Percentiles rank a stretch among this genome's conserved stretches.
Evolutionary conservation across 75 land plant species (phyloP).

Genomic region (Chamaecyparis obtusa): DNA sequence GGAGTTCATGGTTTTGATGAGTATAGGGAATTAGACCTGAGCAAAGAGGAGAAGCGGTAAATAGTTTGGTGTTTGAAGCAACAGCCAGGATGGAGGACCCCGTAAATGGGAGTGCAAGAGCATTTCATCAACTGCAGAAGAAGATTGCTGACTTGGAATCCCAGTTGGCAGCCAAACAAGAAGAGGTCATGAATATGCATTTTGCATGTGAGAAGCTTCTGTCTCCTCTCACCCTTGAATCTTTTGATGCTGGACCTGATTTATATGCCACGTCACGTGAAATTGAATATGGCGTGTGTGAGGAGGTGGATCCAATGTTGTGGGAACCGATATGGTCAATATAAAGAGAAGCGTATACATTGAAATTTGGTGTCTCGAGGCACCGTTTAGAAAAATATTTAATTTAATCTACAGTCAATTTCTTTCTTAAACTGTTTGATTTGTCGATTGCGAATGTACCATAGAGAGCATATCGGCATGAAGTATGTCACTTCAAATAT

Average conservation of each 20-base stretch:
- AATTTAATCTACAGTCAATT: too few relatives aligned
- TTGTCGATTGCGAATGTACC: too few relatives aligned
- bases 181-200: too few relatives aligned
- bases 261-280: background rate
- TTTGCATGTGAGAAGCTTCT: background rate
- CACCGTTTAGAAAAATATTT: too few relatives aligned
- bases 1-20: background rate
- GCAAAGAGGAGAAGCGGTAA: slow-evolving; percentile 52
- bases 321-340: background rate
- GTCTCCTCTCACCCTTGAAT: background rate
- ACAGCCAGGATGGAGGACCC: slow-evolving; percentile 35
- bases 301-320: background rate
- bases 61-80: slow-evolving; percentile 28
- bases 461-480: too few relatives aligned
- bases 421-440: too few relatives aligned
- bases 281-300: background rate
- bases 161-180: too few relatives aligned
- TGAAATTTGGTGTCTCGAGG: too few relatives aligned
- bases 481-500: too few relatives aligned
- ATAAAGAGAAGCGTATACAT: too few relatives aligned
- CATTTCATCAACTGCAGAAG: slow-evolving; percentile 38
- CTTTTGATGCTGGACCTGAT: background rate
- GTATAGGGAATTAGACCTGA: slow-evolving; percentile 26
- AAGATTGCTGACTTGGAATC: slow-evolving; percentile 21
- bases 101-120: slow-evolving; percentile 52